Evolutionary conservation across 2,329 filamentous ascomycete species (phyloP), one percentile per base, ranked within the genome.

Genomic region (Conoideocrella luteorostrata): DNA sequence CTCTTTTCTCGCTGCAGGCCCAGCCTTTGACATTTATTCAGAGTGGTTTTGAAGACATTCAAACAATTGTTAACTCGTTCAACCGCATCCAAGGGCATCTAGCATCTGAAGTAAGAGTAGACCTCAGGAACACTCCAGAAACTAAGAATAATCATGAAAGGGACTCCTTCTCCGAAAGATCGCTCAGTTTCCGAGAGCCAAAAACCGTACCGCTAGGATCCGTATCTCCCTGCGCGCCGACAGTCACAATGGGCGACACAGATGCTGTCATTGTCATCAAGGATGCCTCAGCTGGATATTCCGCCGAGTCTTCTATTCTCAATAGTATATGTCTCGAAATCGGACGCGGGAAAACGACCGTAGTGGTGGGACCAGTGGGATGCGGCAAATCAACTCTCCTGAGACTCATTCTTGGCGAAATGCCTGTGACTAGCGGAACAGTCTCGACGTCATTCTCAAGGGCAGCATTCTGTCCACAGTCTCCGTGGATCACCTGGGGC

Each of bases 381-480:
- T 52, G 39, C 2, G 54, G 55, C 4, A 57, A 57, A 40, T 51
- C 54, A 6, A 56, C 52, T 1, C 26, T 57, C 7, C 39, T 54
- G n/a, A 48, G 48, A 28, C 42, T 52, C n/a, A 29, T 57, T 3
- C 45, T 57, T 1, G 51, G 51, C 13, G 55, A 57, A 43, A 39
- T 55, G 21, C 51, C 51, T 5, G 28, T 48, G 10, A 46, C 41
- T 4, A 26, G 35, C 2, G 52, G 54, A 10, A 33, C 41, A 5
- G 21, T 54, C 2, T 9, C 40, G 1, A 46, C 45, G 2, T 30
- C 37, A 2, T 50, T 47, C n/a, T 32, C 43, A 7, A 47, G 39
- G n/a, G 47, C 48, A 1, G 52, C 55, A 11, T 57, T 54, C 23
- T 56, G 53, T 32, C 47, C 52, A 1, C 56, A 59, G 36, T 49